Base-by-base conservation (phyloP, 208 protist genomes). In the Trypanosoma vivax region DNA sequence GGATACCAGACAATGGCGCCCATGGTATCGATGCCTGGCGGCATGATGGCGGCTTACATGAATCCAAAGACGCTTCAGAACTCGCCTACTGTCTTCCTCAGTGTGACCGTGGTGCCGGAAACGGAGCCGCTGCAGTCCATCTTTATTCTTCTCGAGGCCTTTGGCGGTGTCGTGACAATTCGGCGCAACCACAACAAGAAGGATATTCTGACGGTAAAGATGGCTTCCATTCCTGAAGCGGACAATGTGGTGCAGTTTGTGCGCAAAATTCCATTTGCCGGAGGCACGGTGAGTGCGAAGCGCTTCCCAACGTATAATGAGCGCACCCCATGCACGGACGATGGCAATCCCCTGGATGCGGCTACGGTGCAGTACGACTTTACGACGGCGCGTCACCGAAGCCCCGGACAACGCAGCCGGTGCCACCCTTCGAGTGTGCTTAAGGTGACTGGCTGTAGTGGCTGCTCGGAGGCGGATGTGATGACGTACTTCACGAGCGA, bases 151-250 rank as follows among this genome's bases (percentile, higher is more conserved):
- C 57, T 94, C 53, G 87, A 94, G 68, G 75, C 76, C 6, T 94
- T 79, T 56, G 87, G 87, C 33, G 79, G 78, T 16, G 83, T 94
- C 14, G 71, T 85, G 27, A 82, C 83, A 21, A 88, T 94, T 24
- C 87, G 87, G 34, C 79, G 87, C 50, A 94, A 90, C 65, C 79
- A 90, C 50, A 84, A 89, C 54, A 89, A 90, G 61, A 81, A 80
- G 61, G 79, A 90, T 27, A 94, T 94, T 46, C 49, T 91, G 5
- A 89, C 83, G 1, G 79, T 91, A 16, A 94, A 94, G 76, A 86
- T 85, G 62, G 73, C 79, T 45, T 88, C 78, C 7, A 63, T 70
- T 16, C 74, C 85, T 42, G 83, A 94, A 48, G 81, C 87, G 19
- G 79, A 90, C 25, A 67, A 65, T 34, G 71, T 88, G 47, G 73